A percentile compares a stretch with the other conserved stretches of the same genome.
Evolutionary conservation across 306 rosid species (phyloP).

Genomic region (Vigna nakashimae): DNA sequence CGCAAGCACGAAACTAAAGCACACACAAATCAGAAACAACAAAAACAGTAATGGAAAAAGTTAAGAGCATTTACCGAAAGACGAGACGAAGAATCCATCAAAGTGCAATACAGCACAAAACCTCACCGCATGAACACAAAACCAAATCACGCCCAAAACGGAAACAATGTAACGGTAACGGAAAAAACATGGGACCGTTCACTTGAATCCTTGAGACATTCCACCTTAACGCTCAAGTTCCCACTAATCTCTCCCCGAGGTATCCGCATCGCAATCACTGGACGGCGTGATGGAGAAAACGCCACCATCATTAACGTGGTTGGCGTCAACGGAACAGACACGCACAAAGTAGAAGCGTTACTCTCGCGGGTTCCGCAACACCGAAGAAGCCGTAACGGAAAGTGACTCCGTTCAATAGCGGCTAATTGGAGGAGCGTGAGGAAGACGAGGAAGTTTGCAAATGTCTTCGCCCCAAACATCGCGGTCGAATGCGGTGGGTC

Average conservation of each 20-base stretch:
- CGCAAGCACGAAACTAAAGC: background rate
- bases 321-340: slow-evolving; percentile 25
- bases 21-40: background rate
- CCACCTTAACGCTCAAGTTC: slow-evolving; percentile 69
- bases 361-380: background rate
- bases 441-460: no score
- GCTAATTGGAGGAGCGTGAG: no score
- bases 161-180: background rate
- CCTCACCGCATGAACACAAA: background rate
- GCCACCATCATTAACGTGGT: slow-evolving; percentile 12
- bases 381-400: background rate
- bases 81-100: background rate
- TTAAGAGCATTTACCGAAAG: background rate
- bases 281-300: slow-evolving; percentile 68
- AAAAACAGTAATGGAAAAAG: background rate
- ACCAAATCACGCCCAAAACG: background rate
- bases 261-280: slow-evolving; percentile 63
- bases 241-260: slow-evolving; percentile 81
- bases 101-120: background rate
- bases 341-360: background rate
- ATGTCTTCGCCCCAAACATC: no score
- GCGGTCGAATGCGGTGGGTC: no score
- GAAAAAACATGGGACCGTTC: background rate
- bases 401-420: slow-evolving; percentile 22
- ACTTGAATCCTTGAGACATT: slow-evolving; percentile 67